phyloP scores from a whole-genome alignment of 2,329 filamentous ascomycete species.

The Fusarium sp. region DNA sequence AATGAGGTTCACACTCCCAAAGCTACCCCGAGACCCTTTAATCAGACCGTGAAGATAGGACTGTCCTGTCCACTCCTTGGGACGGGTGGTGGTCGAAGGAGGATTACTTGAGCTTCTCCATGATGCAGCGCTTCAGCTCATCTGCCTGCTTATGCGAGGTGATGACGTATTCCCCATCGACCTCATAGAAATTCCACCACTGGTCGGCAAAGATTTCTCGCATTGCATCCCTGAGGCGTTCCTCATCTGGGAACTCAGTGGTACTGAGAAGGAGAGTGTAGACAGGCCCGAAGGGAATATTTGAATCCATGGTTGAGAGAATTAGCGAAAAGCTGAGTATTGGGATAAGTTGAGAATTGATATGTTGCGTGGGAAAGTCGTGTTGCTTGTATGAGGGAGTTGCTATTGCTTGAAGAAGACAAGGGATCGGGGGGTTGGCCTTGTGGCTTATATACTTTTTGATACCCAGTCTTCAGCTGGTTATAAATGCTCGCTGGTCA shows the following conservation, averaged over 20 bases:
- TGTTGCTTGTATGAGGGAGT: not conserved
- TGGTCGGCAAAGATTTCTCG: not conserved
- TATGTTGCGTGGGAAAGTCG: not conserved
- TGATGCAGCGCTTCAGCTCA: not conserved
- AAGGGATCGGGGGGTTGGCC: not conserved
- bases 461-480: not conserved
- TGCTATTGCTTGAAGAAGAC: too few relatives aligned
- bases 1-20: not conserved
- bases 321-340: not conserved
- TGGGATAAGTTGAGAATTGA: not conserved
- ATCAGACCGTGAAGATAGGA: not conserved
- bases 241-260: not conserved
- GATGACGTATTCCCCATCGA: not conserved
- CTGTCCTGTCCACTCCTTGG: not conserved
- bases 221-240: not conserved
- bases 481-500: not conserved
- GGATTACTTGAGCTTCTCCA: not conserved
- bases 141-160: not conserved
- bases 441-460: not conserved
- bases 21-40: not conserved
- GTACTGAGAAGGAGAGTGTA: not conserved
- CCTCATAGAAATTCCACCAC: not conserved
- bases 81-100: not conserved
- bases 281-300: not conserved
- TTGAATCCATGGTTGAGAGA: not conserved